Conservation (phyloP, 345 rosid genomes). For the Hevea brasiliensis region DNA sequence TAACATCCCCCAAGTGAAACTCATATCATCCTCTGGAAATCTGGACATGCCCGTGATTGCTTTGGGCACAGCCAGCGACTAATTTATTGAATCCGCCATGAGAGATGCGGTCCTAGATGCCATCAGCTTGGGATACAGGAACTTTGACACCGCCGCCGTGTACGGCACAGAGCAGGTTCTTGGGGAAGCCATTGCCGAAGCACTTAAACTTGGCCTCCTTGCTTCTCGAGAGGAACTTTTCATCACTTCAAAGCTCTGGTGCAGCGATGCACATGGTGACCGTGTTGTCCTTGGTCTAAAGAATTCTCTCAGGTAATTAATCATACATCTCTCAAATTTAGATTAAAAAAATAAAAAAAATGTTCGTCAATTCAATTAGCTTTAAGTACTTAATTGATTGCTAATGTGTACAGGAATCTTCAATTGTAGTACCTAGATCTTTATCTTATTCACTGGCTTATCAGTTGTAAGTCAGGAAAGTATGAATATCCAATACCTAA, state of each 20-base stretch:
- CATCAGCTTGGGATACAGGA: background rate
- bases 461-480: background rate
- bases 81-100: background rate
- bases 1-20: too few species aligned
- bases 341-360: too few species aligned
- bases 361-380: background rate
- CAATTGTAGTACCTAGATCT: background rate
- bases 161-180: background rate
- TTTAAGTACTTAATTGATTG: too few species aligned
- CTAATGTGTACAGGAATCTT: background rate
- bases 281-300: conserved; percentile 9
- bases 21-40: too few species aligned
- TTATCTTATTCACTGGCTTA: background rate
- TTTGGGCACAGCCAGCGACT: too few species aligned
- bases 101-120: background rate
- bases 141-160: background rate
- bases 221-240: background rate
- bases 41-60: too few species aligned
- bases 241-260: conserved; percentile 22
- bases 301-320: background rate
- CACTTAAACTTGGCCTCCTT: background rate
- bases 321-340: too few species aligned
- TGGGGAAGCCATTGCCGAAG: background rate
- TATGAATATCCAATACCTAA: background rate
- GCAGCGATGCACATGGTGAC: conserved; percentile 5